These are phyloP conservation scores for Colletotrichum noveboracense DNA, from an alignment of 2,329 filamentous ascomycete species.

Conservation along the genomic window DNA sequence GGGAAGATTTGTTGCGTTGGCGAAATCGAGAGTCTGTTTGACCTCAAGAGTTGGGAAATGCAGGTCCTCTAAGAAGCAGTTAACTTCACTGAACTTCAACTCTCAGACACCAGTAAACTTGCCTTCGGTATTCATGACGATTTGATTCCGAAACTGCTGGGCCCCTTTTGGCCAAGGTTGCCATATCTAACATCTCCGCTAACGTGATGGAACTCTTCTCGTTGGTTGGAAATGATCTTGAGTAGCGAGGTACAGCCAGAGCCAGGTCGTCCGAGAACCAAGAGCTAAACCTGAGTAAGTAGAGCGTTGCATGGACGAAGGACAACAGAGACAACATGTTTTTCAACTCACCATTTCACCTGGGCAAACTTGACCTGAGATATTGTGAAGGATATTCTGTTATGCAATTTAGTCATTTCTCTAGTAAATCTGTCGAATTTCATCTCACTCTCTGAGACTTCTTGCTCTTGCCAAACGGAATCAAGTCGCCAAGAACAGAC, in stretches of 20 bases:
- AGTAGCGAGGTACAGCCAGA: slow-evolving; percentile 36
- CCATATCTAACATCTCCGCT: slow-evolving; percentile 30
- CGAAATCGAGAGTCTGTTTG: slow-evolving; percentile 70
- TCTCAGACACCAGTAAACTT: neutral
- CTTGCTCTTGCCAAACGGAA: neutral
- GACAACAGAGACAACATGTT: neutral
- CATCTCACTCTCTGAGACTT: neutral
- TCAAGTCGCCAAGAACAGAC: neutral
- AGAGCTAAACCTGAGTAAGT: slow-evolving; percentile 24
- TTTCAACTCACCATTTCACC: neutral
- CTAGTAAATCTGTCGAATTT: neutral
- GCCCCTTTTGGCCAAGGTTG: slow-evolving; percentile 27
- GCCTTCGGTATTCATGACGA: slow-evolving; percentile 36
- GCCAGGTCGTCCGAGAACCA: slow-evolving; percentile 36
- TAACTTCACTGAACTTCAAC: neutral
- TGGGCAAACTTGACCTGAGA: neutral
- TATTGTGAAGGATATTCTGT: neutral
- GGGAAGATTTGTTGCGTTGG: slow-evolving; percentile 68
- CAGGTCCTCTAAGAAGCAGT: slow-evolving; percentile 48
- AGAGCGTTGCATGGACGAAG: neutral
- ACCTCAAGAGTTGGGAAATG: slow-evolving; percentile 75
- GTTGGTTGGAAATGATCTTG: slow-evolving; percentile 32
- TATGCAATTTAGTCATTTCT: too few relatives aligned
- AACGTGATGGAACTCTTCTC: slow-evolving; percentile 31
- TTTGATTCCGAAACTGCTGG: slow-evolving; percentile 29